A percentile compares a stretch with the other conserved stretches of the same genome.
Conservation (phyloP, 1,284 basidiomycete genomes). For the Melampsora allii-populina region DNA sequence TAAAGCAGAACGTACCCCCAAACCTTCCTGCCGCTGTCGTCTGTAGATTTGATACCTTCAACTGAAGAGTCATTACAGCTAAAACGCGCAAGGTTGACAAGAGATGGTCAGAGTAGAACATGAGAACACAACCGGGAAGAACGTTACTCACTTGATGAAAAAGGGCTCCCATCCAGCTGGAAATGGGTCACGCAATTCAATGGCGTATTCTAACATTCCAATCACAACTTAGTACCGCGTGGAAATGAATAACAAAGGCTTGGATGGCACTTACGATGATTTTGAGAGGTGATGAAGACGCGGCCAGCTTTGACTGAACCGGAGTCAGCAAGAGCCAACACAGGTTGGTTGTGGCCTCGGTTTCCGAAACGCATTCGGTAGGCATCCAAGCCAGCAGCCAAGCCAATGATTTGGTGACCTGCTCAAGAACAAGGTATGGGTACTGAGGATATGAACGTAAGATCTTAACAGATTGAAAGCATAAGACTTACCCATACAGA, state of each 20-base stretch:
- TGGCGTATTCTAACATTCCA: conserved; percentile 73
- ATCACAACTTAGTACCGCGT: conserved; percentile 62
- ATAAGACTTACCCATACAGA: conserved; percentile 77
- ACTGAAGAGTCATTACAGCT: conserved; percentile 68
- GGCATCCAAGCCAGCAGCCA: conserved; percentile 92
- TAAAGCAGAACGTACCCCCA: conserved; percentile 63
- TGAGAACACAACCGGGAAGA: background rate
- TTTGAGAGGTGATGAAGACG: conserved; percentile 82
- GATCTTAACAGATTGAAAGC: conserved; percentile 16
- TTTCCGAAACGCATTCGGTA: conserved; percentile 98
- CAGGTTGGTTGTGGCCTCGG: conserved; percentile 98
- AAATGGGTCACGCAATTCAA: conserved; percentile 86
- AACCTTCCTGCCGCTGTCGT: conserved; percentile 76
- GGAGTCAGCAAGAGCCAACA: conserved; percentile 81
- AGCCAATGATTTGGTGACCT: conserved; percentile 84
- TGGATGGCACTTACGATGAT: conserved; percentile 47
- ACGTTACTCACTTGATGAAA: conserved; percentile 78
- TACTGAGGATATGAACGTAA: background rate
- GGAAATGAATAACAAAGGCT: conserved; percentile 42
- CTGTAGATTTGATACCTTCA: conserved; percentile 93
- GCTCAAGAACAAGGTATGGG: background rate
- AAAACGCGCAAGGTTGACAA: conserved; percentile 6
- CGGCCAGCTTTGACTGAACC: conserved; percentile 91
- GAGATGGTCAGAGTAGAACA: conserved; percentile 24
- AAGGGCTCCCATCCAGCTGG: conserved; percentile 92